Evolutionary conservation across 306 rosid species (phyloP).

Genomic region (Clitoria ternatea): DNA sequence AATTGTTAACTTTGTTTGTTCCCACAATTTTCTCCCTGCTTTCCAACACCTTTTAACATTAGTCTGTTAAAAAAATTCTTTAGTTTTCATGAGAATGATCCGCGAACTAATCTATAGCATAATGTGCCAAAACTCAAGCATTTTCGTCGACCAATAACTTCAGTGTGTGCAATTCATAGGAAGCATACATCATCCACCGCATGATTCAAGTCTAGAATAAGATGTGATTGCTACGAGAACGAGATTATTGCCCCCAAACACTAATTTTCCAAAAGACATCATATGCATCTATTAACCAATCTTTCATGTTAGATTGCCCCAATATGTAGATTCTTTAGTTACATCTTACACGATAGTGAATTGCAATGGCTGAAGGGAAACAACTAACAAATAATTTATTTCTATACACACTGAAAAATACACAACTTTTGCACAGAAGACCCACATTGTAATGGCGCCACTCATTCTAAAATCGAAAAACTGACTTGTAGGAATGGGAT

Average conservation of each 20-base stretch:
- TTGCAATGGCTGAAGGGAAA: background rate
- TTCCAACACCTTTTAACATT: no score
- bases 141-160: background rate
- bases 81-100: background rate
- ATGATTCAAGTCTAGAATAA: background rate
- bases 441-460: slow-evolving; percentile 28
- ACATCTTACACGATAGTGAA: background rate
- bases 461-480: slow-evolving; percentile 26
- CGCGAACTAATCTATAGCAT: background rate
- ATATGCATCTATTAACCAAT: background rate
- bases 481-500: slow-evolving; percentile 17
- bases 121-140: background rate
- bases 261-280: background rate
- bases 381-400: slow-evolving; percentile 22
- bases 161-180: background rate
- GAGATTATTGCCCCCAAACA: background rate
- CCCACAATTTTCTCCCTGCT: no score
- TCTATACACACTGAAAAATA: slow-evolving; percentile 28
- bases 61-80: background rate
- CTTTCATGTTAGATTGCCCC: background rate
- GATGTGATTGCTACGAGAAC: background rate
- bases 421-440: slow-evolving; percentile 34
- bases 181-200: background rate
- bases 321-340: background rate
- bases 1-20: no score